These are phyloP conservation scores for Strobilomyces echinocephalus DNA, from an alignment of 768 basidiomycete species.

Conservation along the genomic window DNA sequence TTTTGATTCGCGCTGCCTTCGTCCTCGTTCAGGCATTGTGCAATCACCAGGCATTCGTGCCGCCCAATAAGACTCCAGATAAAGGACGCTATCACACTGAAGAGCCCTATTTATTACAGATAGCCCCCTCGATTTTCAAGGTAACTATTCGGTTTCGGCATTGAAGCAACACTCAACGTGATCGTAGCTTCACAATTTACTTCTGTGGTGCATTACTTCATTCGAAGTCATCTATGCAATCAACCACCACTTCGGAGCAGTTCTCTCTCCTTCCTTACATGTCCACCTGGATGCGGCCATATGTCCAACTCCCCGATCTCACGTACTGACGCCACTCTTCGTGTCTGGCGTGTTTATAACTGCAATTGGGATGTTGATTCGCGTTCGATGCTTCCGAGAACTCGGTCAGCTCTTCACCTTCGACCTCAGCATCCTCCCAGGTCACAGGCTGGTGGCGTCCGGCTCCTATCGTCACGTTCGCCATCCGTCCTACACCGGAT, in stretches of 20 bases:
- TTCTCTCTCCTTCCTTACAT: constrained; percentile 32
- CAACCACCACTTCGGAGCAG: constrained; percentile 25
- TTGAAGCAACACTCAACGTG: background rate
- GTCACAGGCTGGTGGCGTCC: constrained; percentile 47
- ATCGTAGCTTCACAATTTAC: constrained; percentile 43
- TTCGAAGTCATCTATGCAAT: constrained; percentile 48
- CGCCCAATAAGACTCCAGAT: constrained; percentile 50
- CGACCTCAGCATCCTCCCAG: constrained; percentile 51
- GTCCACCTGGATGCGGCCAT: constrained; percentile 31
- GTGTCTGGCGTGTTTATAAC: constrained; percentile 41
- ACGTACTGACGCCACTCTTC: constrained; percentile 40
- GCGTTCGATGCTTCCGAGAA: constrained; percentile 49
- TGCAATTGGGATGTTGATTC: constrained; percentile 42
- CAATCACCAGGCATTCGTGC: constrained; percentile 50
- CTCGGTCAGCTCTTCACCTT: constrained; percentile 56
- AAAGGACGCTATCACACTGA: constrained; percentile 52
- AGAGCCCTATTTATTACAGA: constrained; percentile 47
- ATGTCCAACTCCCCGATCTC: constrained; percentile 27
- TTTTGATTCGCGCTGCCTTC: constrained; percentile 41
- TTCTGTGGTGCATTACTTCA: constrained; percentile 46
- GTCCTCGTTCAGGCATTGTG: constrained; percentile 45
- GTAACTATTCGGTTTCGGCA: constrained; percentile 25
- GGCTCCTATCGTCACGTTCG: constrained; percentile 50
- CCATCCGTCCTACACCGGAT: constrained; percentile 55
- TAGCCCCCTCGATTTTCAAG: constrained; percentile 55